Evolutionary conservation across 2,329 filamentous ascomycete species (phyloP), one percentile per base, ranked within the genome.

Genomic region (Phialophora tarda): DNA sequence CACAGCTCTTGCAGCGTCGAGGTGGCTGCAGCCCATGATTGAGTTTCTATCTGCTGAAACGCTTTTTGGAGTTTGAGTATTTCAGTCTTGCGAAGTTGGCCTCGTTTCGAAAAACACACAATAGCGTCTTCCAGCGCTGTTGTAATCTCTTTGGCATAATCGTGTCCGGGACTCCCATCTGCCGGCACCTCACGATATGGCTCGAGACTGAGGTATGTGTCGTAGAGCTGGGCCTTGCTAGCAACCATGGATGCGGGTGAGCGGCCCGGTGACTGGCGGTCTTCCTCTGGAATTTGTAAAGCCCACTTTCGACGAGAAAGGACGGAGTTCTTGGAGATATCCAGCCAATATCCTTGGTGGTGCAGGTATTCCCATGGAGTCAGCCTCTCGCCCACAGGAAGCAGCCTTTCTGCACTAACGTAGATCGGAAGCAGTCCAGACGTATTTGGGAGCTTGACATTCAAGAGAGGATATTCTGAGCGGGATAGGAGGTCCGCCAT

Each of bases 321-420:
- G 8, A 84, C 80, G 71, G 86, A 82, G 58, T 82, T 83, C 12
- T 82, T 82, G 6, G 86, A 81, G 21, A 85, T 77, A 65, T 83
- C 79, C 54, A 85, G 76, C 86, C 86, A 89, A 74, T 89, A 89
- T 1, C 86, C 87, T 65, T 86, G 78, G 73, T 89, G 87, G 67
- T 88, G 86, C 14, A 89, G 77, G 14, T 83, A 75, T 67, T 88
- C 82, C 83, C 85, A 88, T 0, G 87, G 86, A 7, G 78, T 78
- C n/a, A 85, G 68, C 48, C 80, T 78, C 57, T 88, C 85, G 23
- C 78, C 78, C 3, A 79, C 68, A 2, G 81, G 76, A 50, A 83
- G 77, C 1, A 79, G 74, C 72, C 85, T 88, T 66, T 88, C 85
- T 1, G 82, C 80, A 10, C 24, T 58, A 32, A 60, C 65, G 54